Evolutionary conservation across 495 filamentous ascomycete species (phyloP), one percentile per base, ranked within the genome.

Genomic region (Neurospora intermedia): DNA sequence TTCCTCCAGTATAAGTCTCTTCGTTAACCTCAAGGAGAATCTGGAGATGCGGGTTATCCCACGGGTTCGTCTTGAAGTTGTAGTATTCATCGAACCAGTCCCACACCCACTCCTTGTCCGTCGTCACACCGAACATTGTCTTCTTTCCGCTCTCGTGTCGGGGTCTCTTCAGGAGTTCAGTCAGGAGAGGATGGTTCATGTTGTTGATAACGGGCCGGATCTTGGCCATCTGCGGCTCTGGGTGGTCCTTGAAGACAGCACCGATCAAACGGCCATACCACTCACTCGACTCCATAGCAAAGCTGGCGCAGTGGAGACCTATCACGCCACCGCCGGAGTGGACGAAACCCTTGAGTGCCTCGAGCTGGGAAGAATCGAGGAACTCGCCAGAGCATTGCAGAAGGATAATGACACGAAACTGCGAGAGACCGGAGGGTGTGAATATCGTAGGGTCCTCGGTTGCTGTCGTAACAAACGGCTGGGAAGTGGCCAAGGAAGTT

Each of bases 61-160:
- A 27, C 8, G 80, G 79, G 41, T 82, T 78, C 69, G 62, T 43
- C 72, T 76, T 75, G 74, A 83, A 83, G 73, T 81, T 81, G 70
- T 84, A 84, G 80, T 80, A 83, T 72, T 84, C 81, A 45, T 83
- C 81, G 72, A 80, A 75, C 80, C 81, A 84, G n/a, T 70, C 45
- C 75, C 75, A 75, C 27, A 71, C 71, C 77, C 43, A 48, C 18
- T 16, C 66, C 18, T 27, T 70, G 2, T 54, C 39, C 27, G 39
- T 31, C 11, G 54, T 62, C 3, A 70, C 42, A 0, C n/a, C 40
- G n/a, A 62, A 18, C 18, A 10, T n/a, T 4, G 5, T 27, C 43
- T n/a, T 70, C 27, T 43, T 43, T 18, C 18, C 69, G 15, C 23
- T 70, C 13, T 70, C 69, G 59, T 71, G 72, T 69, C 75, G 11